Evolutionary conservation across 148 eudicot genomes (phyloP).

Genomic region (Mesembryanthemum crystallinum): DNA sequence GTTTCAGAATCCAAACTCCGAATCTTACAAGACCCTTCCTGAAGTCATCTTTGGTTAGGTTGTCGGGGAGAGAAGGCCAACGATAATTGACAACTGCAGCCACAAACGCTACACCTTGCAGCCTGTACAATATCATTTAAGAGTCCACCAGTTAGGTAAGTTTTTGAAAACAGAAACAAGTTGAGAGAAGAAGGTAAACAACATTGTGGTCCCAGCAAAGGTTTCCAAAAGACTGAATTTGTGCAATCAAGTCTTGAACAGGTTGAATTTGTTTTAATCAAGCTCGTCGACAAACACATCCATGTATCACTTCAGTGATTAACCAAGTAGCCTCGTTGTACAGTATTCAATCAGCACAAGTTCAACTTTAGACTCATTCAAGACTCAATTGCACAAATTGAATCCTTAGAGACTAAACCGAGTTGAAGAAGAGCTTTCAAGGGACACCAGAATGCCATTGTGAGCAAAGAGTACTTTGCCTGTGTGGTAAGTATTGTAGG

Average conservation of each 20-base stretch:
- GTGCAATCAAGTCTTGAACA: background rate
- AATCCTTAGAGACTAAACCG: background rate
- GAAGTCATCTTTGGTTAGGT: slow-evolving; percentile 50
- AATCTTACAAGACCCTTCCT: slow-evolving; percentile 46
- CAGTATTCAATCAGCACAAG: background rate
- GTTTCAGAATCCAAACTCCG: slow-evolving; percentile 38
- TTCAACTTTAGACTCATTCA: background rate
- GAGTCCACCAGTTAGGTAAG: slow-evolving; percentile 8
- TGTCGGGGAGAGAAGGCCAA: slow-evolving; percentile 65
- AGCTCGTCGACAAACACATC: slow-evolving; percentile 2
- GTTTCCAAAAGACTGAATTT: background rate
- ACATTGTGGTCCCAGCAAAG: background rate
- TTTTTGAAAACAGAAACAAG: background rate
- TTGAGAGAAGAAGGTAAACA: background rate
- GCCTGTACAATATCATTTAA: slow-evolving; percentile 38
- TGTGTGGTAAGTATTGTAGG: slow-evolving; percentile 54
- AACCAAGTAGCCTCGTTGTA: background rate
- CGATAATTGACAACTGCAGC: slow-evolving; percentile 63
- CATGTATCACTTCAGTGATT: background rate
- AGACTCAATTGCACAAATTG: background rate
- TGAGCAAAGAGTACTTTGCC: slow-evolving; percentile 29
- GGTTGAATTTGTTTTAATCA: background rate
- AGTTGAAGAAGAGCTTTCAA: background rate
- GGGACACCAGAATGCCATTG: background rate
- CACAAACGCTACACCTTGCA: slow-evolving; percentile 64